Evolutionary conservation across 106 monocot species (phyloP), one percentile per base, ranked within the genome.

Genomic region (Vanilla planifolia): DNA sequence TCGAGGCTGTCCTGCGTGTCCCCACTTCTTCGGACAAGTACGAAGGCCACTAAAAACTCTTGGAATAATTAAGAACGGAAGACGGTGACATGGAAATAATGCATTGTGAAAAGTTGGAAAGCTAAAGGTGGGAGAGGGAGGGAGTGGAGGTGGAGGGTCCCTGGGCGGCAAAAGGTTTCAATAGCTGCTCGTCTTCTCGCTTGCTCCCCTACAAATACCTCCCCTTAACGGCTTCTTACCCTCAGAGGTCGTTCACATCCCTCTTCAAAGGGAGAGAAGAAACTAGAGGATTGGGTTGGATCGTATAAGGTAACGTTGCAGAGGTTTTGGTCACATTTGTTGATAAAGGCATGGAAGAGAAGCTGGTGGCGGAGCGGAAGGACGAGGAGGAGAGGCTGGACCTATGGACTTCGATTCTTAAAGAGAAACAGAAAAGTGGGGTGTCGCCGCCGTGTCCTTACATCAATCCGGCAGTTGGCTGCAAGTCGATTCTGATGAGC

Each of bases 351-450:
- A n/a, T n/a, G n/a, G n/a, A n/a, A n/a, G n/a, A n/a, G n/a, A n/a
- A n/a, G n/a, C n/a, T n/a, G 4, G 13, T 16, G 27, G 35, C 36
- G 16, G 34, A 35, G 19, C 17, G 28, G 17, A 27, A 59, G 43
- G 68, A 35, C 2, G 47, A 68, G 2, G 24, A 41, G n/a, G 63
- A 50, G 35, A 77, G 78, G 14, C 57, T 63, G 8, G 81, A 88
- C 51, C 64, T 84, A 16, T 93, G 93, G 93, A 72, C 26, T 36
- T 67, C 70, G 5, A 87, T 92, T 56, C 87, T 84, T 37, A 43
- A 67, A 0, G 66, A 74, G 51, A 73, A 71, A 22, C 42, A 68
- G 28, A 56, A 34, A 8, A 10, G 9, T n/a, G 45, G 23, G 7
- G 63, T 61, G 15, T 13, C 29, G 1, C 62, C 34, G 0, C 27